phyloP scores from a whole-genome alignment of 192 early-diverging fungal genomes.

The Mortierella hygrophila region DNA sequence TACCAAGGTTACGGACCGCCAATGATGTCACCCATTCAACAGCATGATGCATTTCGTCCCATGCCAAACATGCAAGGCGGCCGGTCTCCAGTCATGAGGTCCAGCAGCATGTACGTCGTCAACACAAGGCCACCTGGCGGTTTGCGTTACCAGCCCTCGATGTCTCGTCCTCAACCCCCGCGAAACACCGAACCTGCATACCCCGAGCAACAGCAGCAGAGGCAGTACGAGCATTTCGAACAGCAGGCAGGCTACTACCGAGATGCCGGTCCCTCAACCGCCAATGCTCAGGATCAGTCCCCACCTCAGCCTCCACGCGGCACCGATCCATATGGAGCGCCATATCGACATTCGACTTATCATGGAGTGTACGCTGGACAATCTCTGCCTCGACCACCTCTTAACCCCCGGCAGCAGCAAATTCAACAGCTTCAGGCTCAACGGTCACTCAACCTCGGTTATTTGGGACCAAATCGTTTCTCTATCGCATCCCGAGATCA shows the following conservation, averaged over 20 bases:
- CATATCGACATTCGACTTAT: conserved; percentile 22
- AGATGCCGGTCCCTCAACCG: neutral
- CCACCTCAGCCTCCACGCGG: neutral
- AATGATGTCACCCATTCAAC: neutral
- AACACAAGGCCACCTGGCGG: neutral
- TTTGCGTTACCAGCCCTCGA: conserved; percentile 11
- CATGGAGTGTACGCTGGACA: conserved; percentile 12
- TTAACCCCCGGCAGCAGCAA: conserved; percentile 10
- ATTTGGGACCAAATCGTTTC: conserved; percentile 17
- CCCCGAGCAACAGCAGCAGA: conserved; percentile 22
- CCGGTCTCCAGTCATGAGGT: conserved; percentile 11
- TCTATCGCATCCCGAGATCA: conserved; percentile 22
- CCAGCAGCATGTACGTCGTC: conserved; percentile 18
- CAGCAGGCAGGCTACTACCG: conserved; percentile 45
- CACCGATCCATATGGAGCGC: neutral
- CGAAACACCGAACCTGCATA: conserved; percentile 15
- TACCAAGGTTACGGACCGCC: neutral
- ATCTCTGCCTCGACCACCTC: neutral
- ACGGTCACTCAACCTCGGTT: conserved; percentile 16
- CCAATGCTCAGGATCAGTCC: neutral
- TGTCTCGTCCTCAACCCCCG: conserved; percentile 15
- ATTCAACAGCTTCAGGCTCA: conserved; percentile 29
- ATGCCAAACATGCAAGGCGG: neutral
- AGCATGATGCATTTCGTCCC: neutral
- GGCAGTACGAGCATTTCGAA: conserved; percentile 30